Conservation (phyloP, 75 land plant species). For the Cryptomeria japonica region DNA sequence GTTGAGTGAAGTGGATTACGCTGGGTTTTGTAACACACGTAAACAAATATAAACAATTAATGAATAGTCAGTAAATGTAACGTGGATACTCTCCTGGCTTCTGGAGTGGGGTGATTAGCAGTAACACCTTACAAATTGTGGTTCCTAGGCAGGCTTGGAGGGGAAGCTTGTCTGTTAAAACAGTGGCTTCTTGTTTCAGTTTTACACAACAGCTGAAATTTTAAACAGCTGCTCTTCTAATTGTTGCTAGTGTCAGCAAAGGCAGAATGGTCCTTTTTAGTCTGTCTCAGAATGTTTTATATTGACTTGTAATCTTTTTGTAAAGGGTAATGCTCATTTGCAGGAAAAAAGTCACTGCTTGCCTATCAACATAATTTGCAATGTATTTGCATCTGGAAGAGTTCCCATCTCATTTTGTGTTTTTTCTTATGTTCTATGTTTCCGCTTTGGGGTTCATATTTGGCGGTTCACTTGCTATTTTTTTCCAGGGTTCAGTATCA, state of each 20-base stretch:
- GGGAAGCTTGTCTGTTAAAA: neutral
- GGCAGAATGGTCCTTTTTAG: neutral
- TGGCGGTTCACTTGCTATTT: no score
- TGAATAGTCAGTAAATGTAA: neutral
- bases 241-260: neutral
- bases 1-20: slow-evolving; percentile 4
- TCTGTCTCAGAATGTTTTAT: neutral
- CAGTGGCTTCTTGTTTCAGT: neutral
- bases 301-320: neutral
- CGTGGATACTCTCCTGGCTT: neutral
- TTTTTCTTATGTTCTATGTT: neutral
- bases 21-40: slow-evolving; percentile 3
- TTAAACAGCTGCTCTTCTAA: neutral
- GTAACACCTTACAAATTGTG: slow-evolving; percentile 9
- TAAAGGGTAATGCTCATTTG: neutral
- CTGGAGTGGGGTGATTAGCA: slow-evolving; percentile 5
- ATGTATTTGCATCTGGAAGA: neutral
- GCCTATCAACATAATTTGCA: neutral
- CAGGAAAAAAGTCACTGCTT: neutral
- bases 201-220: slow-evolving; percentile 6
- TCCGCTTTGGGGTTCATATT: no score
- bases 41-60: slow-evolving; percentile 11
- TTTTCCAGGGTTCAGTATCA: no score
- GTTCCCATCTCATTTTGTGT: neutral
- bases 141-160: neutral